Evolutionary conservation across 352 stramenopile genomes (phyloP).

Genomic region (Pythium chondricola): DNA sequence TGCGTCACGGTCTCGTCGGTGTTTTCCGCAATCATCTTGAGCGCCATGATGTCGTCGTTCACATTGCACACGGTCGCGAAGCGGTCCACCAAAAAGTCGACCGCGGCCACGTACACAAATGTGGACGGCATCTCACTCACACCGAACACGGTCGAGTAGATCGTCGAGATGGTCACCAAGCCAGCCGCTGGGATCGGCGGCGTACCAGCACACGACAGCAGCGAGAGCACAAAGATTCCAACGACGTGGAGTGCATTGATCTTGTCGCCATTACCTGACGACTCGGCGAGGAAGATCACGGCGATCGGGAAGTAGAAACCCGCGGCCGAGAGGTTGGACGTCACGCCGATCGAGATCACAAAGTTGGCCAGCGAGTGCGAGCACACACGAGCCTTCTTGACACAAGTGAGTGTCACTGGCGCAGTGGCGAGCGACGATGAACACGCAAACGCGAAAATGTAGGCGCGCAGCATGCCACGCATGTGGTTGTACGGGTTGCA

Average conservation of each 20-base stretch:
- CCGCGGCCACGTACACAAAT: constrained; percentile 49
- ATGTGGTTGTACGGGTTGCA: constrained; percentile 72
- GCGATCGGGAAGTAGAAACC: constrained; percentile 61
- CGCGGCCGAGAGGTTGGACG: constrained; percentile 47
- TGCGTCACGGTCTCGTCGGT: constrained; percentile 62
- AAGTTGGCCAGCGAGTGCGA: constrained; percentile 74
- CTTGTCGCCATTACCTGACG: constrained; percentile 45
- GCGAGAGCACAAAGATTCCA: constrained; percentile 44
- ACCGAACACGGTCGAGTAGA: constrained; percentile 61
- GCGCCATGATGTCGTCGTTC: constrained; percentile 73
- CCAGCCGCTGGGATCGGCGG: constrained; percentile 45
- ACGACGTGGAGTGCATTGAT: constrained; percentile 38
- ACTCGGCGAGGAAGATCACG: constrained; percentile 56
- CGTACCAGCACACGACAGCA: constrained; percentile 45
- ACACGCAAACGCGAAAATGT: constrained; percentile 59
- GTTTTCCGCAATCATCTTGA: constrained; percentile 68
- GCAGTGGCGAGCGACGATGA: constrained; percentile 63
- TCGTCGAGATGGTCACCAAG: constrained; percentile 49
- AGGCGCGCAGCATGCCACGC: constrained; percentile 51
- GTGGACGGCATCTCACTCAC: constrained; percentile 41
- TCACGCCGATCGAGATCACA: constrained; percentile 61
- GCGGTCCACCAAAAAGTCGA: constrained; percentile 64
- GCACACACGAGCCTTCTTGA: constrained; percentile 54
- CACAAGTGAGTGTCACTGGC: constrained; percentile 52
- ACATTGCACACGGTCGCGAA: constrained; percentile 70